Base-by-base conservation (phyloP, 2,329 filamentous ascomycete species). In the Xylaria sp. region DNA sequence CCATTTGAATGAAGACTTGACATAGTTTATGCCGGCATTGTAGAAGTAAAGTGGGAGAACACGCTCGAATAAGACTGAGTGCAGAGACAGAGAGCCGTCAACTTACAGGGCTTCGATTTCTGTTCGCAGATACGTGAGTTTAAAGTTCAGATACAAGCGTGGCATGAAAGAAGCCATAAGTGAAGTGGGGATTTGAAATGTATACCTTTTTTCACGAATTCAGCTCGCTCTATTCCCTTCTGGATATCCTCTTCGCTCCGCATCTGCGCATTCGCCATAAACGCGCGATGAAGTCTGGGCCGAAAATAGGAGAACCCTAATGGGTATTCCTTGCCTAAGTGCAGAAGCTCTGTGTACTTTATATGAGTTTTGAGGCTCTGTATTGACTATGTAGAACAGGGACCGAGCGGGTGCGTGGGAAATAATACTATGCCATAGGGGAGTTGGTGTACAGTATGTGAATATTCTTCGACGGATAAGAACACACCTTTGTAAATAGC, bases 31-130 rank as follows among this genome's bases (percentile, higher is more conserved):
- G 34, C 52, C 9, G 8, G 18, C 39, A 15, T 37, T 23, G 20
- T 15, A 55, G 12, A 20, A 58, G 13, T 9, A 51, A 12, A 18
- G 10, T 5, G 13, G 12, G 15, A 6, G 39, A 41, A 13, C 12
- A 32, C 28, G 13, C 41, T 37, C 18, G 15, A 50, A 8, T 18
- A 60, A 9, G 48, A n/a, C 5, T 5, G 2, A 7, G 41, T n/a
- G 6, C 6, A 46, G 2, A 12, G n/a, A 41, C 23, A 2, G 50
- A 48, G 23, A n/a, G 46, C 10, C 20, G 37, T 50, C 15, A 32
- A 87, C 93, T 88, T 86, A 98, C 93, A 98, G 80, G 20, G 94
- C 91, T 82, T 98, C 94, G 70, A 98, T 93, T 80, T 98, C 95
- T 96, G 37, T 56, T 20, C 18, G n/a, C 13, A 52, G 52, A 46